These are phyloP conservation scores for Solanum rostratum DNA, from an alignment of 257 asterid genomes.

Conservation along the genomic window DNA sequence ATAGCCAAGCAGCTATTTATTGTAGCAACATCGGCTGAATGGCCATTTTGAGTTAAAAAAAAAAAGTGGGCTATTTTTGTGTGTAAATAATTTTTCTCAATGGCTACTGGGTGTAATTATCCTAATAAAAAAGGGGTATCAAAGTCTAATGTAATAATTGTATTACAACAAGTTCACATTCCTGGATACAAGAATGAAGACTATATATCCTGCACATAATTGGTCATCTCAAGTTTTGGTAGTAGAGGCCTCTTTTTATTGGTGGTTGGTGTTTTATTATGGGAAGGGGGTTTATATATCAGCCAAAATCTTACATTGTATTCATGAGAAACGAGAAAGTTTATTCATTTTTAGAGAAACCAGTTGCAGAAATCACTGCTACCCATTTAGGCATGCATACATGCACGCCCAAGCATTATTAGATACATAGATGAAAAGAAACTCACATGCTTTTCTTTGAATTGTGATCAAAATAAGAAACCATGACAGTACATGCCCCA, in stretches of 20 bases:
- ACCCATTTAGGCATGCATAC: neutral
- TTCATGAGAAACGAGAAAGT: neutral
- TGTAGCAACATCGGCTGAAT: too few relatives aligned
- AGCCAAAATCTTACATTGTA: neutral
- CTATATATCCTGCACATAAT: neutral
- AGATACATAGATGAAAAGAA: conserved; percentile 9
- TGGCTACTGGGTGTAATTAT: too few relatives aligned
- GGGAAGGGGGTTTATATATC: neutral
- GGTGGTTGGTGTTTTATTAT: neutral
- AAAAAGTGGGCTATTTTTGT: too few relatives aligned
- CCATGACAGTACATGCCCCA: conserved; percentile 98
- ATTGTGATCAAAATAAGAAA: conserved; percentile 68
- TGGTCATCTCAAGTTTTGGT: neutral
- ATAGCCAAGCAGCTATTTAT: too few relatives aligned
- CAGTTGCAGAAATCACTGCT: neutral
- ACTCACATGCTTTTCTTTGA: conserved; percentile 85
- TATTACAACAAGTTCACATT: neutral
- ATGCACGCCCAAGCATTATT: neutral
- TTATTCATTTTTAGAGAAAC: neutral
- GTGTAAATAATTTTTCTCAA: too few relatives aligned
- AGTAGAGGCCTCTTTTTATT: neutral
- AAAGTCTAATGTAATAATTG: neutral
- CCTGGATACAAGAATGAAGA: neutral
- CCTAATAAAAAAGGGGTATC: neutral
- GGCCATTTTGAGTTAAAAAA: too few relatives aligned